These are phyloP conservation scores for Aspergillus costaricaensis DNA, from an alignment of 2,329 filamentous ascomycete genomes.

Conservation along the genomic window DNA sequence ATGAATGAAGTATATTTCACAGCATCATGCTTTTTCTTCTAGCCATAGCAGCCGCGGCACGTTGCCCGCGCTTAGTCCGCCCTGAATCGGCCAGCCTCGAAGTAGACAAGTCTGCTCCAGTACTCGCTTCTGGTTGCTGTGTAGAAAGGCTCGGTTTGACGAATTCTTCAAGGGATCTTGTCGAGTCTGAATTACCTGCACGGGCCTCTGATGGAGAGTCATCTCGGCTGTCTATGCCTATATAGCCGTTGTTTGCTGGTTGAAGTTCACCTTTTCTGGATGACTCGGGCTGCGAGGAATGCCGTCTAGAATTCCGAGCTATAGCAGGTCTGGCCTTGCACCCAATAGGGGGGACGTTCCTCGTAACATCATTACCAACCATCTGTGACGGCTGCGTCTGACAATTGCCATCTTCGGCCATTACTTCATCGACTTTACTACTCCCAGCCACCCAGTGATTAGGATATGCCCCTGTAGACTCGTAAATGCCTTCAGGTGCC, in stretches of 20 bases:
- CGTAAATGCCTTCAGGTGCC: background rate
- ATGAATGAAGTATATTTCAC: constrained; percentile 17
- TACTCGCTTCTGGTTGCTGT: constrained; percentile 12
- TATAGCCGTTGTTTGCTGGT: constrained; percentile 1
- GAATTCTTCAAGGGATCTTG: background rate
- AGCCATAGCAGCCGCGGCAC: constrained; percentile 32
- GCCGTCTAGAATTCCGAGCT: constrained; percentile 31
- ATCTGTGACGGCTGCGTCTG: background rate
- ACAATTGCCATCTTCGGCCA: background rate
- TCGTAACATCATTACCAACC: background rate
- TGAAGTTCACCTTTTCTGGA: constrained; percentile 8
- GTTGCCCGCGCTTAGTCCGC: constrained; percentile 30
- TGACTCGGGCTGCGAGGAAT: constrained; percentile 35
- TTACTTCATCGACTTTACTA: no score
- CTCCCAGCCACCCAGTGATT: background rate
- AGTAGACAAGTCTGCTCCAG: constrained; percentile 10
- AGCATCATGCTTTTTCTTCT: constrained; percentile 47
- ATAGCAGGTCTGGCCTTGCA: constrained; percentile 13
- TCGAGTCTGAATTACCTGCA: background rate
- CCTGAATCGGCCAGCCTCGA: constrained; percentile 15
- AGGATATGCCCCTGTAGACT: background rate
- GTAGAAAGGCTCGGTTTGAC: background rate
- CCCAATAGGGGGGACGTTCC: background rate
- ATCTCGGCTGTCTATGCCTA: background rate
- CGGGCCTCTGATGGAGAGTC: background rate